These are phyloP conservation scores for Talaromyces liani DNA, from an alignment of 495 filamentous ascomycete species.

Conservation along the genomic window DNA sequence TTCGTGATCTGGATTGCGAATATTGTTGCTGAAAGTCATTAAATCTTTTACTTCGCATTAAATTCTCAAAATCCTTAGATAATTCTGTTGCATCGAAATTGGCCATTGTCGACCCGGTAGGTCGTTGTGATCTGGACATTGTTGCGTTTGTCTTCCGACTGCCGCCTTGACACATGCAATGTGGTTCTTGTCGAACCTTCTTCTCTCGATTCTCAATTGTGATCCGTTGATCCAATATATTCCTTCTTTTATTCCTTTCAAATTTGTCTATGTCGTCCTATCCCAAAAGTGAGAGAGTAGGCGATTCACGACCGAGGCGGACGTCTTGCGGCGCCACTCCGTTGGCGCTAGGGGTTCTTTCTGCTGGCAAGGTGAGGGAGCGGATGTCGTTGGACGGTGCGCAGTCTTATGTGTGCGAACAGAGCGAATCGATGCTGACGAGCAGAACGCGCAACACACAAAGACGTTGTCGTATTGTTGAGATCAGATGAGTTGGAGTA, in stretches of 20 bases:
- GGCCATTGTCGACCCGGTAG: conserved; percentile 11
- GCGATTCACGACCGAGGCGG: not conserved
- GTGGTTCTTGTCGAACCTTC: not conserved
- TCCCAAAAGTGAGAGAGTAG: not conserved
- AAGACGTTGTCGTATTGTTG: not conserved
- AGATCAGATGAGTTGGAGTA: not conserved
- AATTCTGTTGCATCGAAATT: conserved; percentile 42
- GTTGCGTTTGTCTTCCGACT: not conserved
- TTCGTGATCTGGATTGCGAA: conserved; percentile 48
- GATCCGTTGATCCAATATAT: not conserved
- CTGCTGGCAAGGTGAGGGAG: not conserved
- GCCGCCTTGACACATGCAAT: not conserved
- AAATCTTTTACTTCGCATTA: conserved; percentile 70
- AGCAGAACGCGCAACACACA: not conserved
- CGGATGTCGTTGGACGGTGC: not conserved
- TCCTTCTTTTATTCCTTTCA: not conserved
- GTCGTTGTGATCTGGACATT: conserved; percentile 2
- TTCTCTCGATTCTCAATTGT: not conserved
- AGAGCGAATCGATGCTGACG: not conserved
- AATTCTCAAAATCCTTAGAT: conserved; percentile 64
- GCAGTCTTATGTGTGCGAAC: not conserved
- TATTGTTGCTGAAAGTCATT: conserved; percentile 58
- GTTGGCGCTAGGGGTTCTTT: not conserved
- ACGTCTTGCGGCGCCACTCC: not conserved
- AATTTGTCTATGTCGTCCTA: not conserved